These are phyloP conservation scores for Aspergillus jensenii DNA, from an alignment of 2,329 filamentous ascomycete species.

Conservation along the genomic window DNA sequence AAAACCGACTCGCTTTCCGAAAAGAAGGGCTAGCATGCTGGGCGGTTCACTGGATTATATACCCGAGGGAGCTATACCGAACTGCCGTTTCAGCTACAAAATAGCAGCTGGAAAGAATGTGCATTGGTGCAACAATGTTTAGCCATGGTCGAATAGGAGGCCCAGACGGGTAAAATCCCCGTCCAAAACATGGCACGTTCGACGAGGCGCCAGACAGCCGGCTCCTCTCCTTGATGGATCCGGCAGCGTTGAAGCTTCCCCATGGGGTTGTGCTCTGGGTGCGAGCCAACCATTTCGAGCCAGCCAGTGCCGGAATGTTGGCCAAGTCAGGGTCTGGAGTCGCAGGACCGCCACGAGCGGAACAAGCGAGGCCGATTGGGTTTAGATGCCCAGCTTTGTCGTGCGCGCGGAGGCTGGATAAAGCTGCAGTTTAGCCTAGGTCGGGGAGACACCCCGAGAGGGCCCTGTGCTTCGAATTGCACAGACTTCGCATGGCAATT, in stretches of 20 bases:
- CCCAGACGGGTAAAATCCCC: constrained; percentile 12
- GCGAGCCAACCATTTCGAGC: neutral
- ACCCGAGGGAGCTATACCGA: constrained; percentile 4
- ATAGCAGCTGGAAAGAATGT: neutral
- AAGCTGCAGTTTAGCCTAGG: constrained; percentile 3
- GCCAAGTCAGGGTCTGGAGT: constrained; percentile 4
- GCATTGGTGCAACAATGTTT: constrained; percentile 8
- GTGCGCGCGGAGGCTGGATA: constrained; percentile 6
- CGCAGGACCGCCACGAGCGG: constrained; percentile 4
- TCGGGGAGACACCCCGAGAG: constrained; percentile 7
- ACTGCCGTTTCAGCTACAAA: neutral
- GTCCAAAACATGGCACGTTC: neutral
- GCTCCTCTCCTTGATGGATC: constrained; percentile 8
- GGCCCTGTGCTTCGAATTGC: neutral
- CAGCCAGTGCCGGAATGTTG: neutral
- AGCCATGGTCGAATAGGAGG: neutral
- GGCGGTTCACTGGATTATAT: neutral
- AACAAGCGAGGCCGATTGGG: neutral
- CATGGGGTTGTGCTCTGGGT: constrained; percentile 4
- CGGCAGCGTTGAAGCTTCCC: constrained; percentile 7
- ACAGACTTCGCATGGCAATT: neutral
- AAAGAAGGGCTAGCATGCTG: neutral
- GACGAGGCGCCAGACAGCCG: neutral
- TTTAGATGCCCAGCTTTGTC: constrained; percentile 5
- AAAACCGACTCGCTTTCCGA: too few relatives aligned